Base-by-base conservation (phyloP, 805 yeast genomes). In the Geotrichum ghanense region DNA sequence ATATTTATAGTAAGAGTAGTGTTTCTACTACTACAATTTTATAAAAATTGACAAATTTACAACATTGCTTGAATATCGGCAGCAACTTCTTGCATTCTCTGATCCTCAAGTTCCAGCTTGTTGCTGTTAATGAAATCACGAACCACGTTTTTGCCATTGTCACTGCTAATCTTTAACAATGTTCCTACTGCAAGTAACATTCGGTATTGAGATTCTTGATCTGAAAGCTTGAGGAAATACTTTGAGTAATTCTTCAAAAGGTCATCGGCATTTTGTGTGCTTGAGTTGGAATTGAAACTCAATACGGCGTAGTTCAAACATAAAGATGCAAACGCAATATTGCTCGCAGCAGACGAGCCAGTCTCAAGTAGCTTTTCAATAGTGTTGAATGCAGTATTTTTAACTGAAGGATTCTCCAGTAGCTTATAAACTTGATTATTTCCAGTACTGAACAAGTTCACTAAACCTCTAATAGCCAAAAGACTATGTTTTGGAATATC, bases 131-230 rank as follows among this genome's bases (percentile, higher is more conserved):
- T 22, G 25, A 39, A 39, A 6, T 39, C 17, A 7, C 21, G 22
- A 20, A 39, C 42, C 4, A 24, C 25, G 14, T n/a, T 39, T 39
- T 17, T 39, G 12, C 23, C 42, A 14, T 21, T 20, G 14, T 9
- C 22, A 7, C 25, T 24, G 16, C 16, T 19, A 9, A n/a, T 21
- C 42, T 5, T 21, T 5, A 72, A 55, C 31, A 79, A 51, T 42
- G 85, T 83, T 2, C 92, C 94, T 48, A 69, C 71, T 0, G 83
- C 79, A 22, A 84, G 68, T 9, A 73, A 51, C 20, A 79, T 53
- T 56, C 95, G 71, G 60, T 84, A 85, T 0, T 78, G 75, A 2
- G 88, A 76, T 61, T 85, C 95, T 35, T 77, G 72, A 34, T 74
- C 74, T 1, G 64, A 55, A 3, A 68, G 46, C 23, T 57, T 57